Evolutionary conservation across 1,284 basidiomycete genomes (phyloP), one percentile per base, ranked within the genome.

Genomic region (Marasmius sp.): DNA sequence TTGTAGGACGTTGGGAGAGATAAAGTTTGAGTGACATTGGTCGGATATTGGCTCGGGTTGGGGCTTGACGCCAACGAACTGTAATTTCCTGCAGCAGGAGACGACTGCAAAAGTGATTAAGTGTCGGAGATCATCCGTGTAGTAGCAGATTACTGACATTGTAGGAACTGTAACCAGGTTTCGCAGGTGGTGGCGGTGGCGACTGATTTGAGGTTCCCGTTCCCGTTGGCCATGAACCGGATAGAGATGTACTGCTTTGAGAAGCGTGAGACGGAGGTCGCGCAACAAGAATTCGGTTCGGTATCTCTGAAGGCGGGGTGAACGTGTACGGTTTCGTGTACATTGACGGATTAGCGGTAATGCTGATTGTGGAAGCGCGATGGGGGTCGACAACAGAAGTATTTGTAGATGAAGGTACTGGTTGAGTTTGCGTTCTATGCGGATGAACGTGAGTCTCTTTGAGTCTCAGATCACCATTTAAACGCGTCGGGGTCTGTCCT

Each of bases 211-310:
- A 6, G 20, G 16, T 52, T 27, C 50, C 50, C 50, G 34, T 36
- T 16, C 27, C 27, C 5, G 27, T 27, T 27, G 20, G 9, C 27
- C 34, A 34, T 52, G 48, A 50, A 51, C 22, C 14, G 10, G 47
- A 20, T 22, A 18, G 9, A 4, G 16, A 52, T 53, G 39, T 18
- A 38, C 41, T 34, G n/a, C 22, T 22, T 9, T 9, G 36, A 11
- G 27, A 48, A 14, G 34, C 10, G 22, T 41, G 27, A 33, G 18
- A 47, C 8, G 61, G 61, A 6, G 61, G 61, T 56, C 53, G 57
- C 10, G 57, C 61, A 22, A 62, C 54, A 8, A 62, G 57, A 11
- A 53, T 51, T 27, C 58, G 47, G 27, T 47, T 48, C 8, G 61
- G 61, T 4, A 55, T 41, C 36, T 58, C 48, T 34, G 52, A 54